Base-by-base conservation (phyloP, 2,329 filamentous ascomycete genomes). In the Fusarium redolens region DNA sequence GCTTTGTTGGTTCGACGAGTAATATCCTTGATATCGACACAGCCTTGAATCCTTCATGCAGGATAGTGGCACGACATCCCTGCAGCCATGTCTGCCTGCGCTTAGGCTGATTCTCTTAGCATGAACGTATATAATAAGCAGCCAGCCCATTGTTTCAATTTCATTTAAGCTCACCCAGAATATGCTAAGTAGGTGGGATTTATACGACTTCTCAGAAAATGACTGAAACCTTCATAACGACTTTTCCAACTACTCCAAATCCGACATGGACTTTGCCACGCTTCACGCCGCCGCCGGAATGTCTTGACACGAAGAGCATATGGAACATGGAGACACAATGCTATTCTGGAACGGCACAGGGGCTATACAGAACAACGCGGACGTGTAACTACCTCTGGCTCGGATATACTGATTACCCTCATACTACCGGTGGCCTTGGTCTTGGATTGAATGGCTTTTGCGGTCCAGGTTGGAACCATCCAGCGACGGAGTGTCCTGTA, bases 241-340 rank as follows among this genome's bases (percentile, higher is more conserved):
- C 40, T 2, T 45, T 57, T 6, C 25, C 52, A 0, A 37, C 35
- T 7, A 48, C 30, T 13, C 25, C 61, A 30, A 35, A 11, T 11
- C 33, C 60, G 7, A 44, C 54, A 22, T 48, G 30, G 44, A 43
- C 54, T 18, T 37, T 63, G 1, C 47, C 57, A 3, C 57, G 38
- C 4, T 65, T 61, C 4, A 65, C 62, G 22, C 47, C 62, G 1
- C 28, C 62, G n/a, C n/a, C 37, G 17, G 62, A 38, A 44, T 65
- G 62, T 14, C 28, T 48, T 7, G 37, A 61, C 25, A 31, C 62
- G 1, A 54, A 43, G 4, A 61, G 44, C n/a, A 41, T 65, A 4
- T 65, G 62, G 62, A 35, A 45, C 4, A 25, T 18, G 12, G 11
- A 28, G 15, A 44, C 25, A 3, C n/a, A 40, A 0, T 65, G 56